phyloP scores from a whole-genome alignment of 1,284 basidiomycete genomes.

The Ustilago nuda region DNA sequence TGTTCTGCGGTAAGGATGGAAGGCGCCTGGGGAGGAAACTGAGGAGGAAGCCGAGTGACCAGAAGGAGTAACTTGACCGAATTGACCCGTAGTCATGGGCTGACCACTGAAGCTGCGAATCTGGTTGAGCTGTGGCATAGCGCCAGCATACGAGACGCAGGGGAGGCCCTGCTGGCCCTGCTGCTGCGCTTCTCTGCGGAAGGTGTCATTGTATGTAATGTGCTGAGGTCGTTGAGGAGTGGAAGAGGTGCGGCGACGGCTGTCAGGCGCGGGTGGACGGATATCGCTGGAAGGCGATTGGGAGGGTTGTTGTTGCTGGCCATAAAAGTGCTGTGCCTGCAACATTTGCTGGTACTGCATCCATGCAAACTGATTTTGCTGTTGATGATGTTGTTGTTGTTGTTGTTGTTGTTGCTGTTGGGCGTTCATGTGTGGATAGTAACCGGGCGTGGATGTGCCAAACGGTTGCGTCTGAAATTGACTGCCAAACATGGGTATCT shows the following conservation, averaged over 20 bases:
- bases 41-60: conserved; percentile 46
- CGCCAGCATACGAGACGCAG: conserved; percentile 26
- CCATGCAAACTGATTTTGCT: conserved; percentile 59
- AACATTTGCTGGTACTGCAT: conserved; percentile 63
- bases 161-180: conserved; percentile 26
- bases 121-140: conserved; percentile 37
- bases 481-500: conserved; percentile 45
- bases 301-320: conserved; percentile 29
- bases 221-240: conserved; percentile 59
- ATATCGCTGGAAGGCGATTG: conserved; percentile 29
- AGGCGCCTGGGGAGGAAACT: conserved; percentile 45
- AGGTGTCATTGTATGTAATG: conserved; percentile 60
- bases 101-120: conserved; percentile 40
- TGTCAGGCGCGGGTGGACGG: conserved; percentile 23
- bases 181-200: conserved; percentile 48
- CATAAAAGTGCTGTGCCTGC: conserved; percentile 52
- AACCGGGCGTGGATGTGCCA: conserved; percentile 54
- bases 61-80: conserved; percentile 28
- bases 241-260: conserved; percentile 58
- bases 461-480: conserved; percentile 55
- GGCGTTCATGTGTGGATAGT: conserved; percentile 46
- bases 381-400: conserved; percentile 41
- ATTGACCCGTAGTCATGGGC: conserved; percentile 25
- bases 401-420: conserved; percentile 48
- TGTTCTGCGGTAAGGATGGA: conserved; percentile 61